phyloP scores from a whole-genome alignment of 2,329 filamentous ascomycete species.

The Botrytis fragariae region DNA sequence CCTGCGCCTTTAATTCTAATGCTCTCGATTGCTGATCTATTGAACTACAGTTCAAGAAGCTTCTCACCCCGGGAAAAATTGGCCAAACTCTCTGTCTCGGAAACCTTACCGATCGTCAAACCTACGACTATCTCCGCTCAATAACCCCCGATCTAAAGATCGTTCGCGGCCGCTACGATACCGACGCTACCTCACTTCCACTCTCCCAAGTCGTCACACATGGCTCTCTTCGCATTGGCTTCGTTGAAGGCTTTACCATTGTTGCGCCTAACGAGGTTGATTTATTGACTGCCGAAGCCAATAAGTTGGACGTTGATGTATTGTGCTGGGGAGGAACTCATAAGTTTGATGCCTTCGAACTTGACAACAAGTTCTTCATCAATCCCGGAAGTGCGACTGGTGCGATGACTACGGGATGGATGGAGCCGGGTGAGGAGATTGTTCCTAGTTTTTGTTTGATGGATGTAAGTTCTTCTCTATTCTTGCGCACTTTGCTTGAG shows the following conservation, averaged over 20 bases:
- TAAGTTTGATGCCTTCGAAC: conserved; percentile 68
- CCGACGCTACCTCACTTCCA: conserved; percentile 63
- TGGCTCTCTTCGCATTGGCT: conserved; percentile 63
- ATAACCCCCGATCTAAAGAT: conserved; percentile 71
- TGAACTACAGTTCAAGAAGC: conserved; percentile 70
- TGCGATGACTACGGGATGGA: conserved; percentile 58
- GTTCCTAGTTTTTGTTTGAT: conserved; percentile 94
- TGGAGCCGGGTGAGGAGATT: conserved; percentile 63
- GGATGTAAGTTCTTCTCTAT: conserved; percentile 68
- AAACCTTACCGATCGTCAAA: conserved; percentile 75
- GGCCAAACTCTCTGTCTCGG: conserved; percentile 77
- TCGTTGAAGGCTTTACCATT: conserved; percentile 66
- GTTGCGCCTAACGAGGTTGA: conserved; percentile 63
- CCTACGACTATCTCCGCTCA: conserved; percentile 76
- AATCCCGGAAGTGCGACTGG: conserved; percentile 67
- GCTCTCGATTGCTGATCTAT: conserved; percentile 19
- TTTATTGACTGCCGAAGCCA: conserved; percentile 64
- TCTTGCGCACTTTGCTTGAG: neutral
- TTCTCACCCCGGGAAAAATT: conserved; percentile 79
- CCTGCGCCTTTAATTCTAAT: conserved; percentile 17
- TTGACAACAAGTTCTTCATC: conserved; percentile 73
- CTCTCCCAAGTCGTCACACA: conserved; percentile 65
- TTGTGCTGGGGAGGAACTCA: conserved; percentile 68
- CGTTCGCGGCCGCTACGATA: conserved; percentile 65
- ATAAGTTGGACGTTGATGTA: conserved; percentile 66